Evolutionary conservation across 768 basidiomycete species (phyloP).

Genomic region (Kwoniella europaea): DNA sequence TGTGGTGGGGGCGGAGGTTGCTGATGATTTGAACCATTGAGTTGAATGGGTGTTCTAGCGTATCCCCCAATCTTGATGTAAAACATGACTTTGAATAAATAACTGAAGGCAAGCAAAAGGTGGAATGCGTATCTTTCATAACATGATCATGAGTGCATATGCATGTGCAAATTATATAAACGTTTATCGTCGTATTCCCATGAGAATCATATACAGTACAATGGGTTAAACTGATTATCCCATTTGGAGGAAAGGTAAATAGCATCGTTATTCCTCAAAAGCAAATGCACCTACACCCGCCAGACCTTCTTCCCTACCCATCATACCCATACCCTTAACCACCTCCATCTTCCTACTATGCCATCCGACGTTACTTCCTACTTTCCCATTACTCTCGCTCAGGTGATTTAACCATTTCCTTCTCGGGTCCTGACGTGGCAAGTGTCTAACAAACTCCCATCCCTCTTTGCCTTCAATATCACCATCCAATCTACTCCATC

Average conservation of each 20-base stretch:
- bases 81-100: too few species aligned
- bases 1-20: not conserved
- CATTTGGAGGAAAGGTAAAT: too few species aligned
- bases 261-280: constrained; percentile 72
- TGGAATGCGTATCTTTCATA: too few species aligned
- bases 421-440: constrained; percentile 64
- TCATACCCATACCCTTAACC: constrained; percentile 84
- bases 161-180: too few species aligned
- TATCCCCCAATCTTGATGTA: too few species aligned
- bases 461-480: constrained; percentile 9
- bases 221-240: too few species aligned
- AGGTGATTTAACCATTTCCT: constrained; percentile 73
- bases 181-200: not conserved
- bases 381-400: constrained; percentile 81
- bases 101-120: too few species aligned
- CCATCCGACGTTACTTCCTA: constrained; percentile 92
- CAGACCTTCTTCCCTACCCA: constrained; percentile 89
- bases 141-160: too few species aligned
- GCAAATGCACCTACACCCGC: constrained; percentile 95
- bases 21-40: too few species aligned
- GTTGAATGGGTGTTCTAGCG: too few species aligned
- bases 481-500: constrained; percentile 63
- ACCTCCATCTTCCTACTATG: constrained; percentile 98
- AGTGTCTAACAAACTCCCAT: constrained; percentile 59
- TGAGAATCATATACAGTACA: not conserved